phyloP scores from a whole-genome alignment of 306 rosid genomes.

The Fragaria iinumae region DNA sequence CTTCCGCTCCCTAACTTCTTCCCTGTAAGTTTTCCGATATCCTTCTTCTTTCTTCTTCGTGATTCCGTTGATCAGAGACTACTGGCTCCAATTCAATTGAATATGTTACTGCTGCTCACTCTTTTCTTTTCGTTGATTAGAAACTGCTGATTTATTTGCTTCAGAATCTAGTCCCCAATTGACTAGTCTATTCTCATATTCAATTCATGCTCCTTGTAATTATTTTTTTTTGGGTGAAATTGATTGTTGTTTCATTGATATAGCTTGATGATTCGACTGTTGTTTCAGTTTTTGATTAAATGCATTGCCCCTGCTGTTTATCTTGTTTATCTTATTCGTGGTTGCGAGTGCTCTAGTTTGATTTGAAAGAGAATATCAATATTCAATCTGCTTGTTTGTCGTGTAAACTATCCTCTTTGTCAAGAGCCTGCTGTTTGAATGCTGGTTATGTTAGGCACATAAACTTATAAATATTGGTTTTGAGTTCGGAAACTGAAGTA shows the following conservation, averaged over 20 bases:
- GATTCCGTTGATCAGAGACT: neutral
- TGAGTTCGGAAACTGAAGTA: neutral
- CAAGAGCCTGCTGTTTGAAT: neutral
- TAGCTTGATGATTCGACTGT: neutral
- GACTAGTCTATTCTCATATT: neutral
- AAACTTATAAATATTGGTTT: neutral
- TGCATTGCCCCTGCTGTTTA: no score
- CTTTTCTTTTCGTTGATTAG: neutral
- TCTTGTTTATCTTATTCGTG: neutral
- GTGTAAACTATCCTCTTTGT: neutral
- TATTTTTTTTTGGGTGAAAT: neutral
- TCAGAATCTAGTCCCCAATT: neutral
- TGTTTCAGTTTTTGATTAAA: neutral
- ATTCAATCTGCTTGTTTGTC: neutral
- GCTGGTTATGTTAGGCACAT: neutral
- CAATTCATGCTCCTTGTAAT: no score
- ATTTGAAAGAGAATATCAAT: neutral
- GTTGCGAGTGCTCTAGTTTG: neutral
- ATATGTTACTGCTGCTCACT: neutral
- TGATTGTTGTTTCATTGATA: neutral
- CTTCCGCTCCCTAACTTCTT: neutral
- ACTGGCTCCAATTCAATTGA: neutral
- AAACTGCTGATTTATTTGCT: neutral
- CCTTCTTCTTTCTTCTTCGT: neutral
- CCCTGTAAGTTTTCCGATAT: neutral